phyloP scores from a whole-genome alignment of 345 rosid species.

The Garcia nutans region DNA sequence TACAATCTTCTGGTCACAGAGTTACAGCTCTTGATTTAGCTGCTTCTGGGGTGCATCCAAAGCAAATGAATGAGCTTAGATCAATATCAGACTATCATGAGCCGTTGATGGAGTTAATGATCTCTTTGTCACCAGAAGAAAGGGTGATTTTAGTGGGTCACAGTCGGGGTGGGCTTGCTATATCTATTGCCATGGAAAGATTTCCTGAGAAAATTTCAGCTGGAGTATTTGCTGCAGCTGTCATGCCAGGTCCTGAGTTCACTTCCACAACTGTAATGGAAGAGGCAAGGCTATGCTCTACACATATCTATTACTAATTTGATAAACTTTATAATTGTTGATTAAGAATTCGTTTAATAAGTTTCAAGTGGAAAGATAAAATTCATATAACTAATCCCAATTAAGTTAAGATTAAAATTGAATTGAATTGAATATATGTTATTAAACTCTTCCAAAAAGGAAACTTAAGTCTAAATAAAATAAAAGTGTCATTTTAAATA shows the following conservation, averaged over 20 bases:
- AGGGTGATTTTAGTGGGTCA: slow-evolving; percentile 47
- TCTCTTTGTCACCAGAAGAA: slow-evolving; percentile 27
- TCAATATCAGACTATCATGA: slow-evolving; percentile 34
- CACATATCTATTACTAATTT: too few species aligned
- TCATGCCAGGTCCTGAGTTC: slow-evolving; percentile 38
- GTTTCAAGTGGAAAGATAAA: too few species aligned
- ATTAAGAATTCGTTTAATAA: too few species aligned
- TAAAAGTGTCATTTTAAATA: too few species aligned
- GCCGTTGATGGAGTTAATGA: slow-evolving; percentile 41
- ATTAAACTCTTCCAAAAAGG: too few species aligned
- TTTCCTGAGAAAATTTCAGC: slow-evolving; percentile 35
- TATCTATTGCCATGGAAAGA: slow-evolving; percentile 46
- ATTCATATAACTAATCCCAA: too few species aligned
- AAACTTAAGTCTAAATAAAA: too few species aligned
- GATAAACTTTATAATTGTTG: too few species aligned
- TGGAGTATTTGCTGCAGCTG: slow-evolving; percentile 36
- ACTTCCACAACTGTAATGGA: slow-evolving; percentile 1
- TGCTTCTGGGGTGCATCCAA: slow-evolving; percentile 27
- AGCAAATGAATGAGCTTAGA: slow-evolving; percentile 22
- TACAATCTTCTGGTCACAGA: slow-evolving; percentile 30
- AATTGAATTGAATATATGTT: too few species aligned
- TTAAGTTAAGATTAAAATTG: too few species aligned
- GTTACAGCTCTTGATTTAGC: slow-evolving; percentile 37
- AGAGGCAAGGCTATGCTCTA: background rate
- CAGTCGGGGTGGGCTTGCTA: slow-evolving; percentile 35